Base-by-base conservation (phyloP, 2,329 filamentous ascomycete species). In the Hirsutella rhossiliensis region DNA sequence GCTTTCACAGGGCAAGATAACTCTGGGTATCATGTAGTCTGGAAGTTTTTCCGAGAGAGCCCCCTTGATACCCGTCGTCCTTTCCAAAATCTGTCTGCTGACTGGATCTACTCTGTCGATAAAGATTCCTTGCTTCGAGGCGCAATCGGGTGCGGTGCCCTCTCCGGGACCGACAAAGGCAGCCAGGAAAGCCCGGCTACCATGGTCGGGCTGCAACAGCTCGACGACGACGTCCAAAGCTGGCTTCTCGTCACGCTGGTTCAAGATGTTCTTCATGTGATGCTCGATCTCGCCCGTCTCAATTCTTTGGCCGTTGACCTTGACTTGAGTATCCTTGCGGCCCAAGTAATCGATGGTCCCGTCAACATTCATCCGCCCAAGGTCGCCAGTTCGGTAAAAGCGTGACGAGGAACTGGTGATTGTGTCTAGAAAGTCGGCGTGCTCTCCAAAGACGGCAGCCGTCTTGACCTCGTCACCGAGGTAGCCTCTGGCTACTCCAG, bases 201-300 rank as follows among this genome's bases (percentile, higher is more conserved):
- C 31, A 5, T 45, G 27, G 1, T 5, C n/a, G 11, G 43, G 43
- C 31, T 36, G 20, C 15, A 45, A 20, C 31, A 42, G 18, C 18
- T 45, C 43, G 8, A 41, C 38, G 8, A 45, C 23, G 15, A 30
- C 30, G 12, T 45, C 38, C 11, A 38, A n/a, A 15, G 11, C 34
- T 2, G 9, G 19, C 11, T 11, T 11, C 7, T 20, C 34, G 23
- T 42, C 23, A 28, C 15, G 19, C 3, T 23, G 15, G 13, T 31
- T 37, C n/a, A 40, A 11, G 15, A 12, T 29, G 17, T 15, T 19
- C 23, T 38, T 40, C 7, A 42, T 19, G 6, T 45, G 43, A 28
- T 45, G 43, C 39, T 45, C 43, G 7, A 45, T 37, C 32, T 45
- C 43, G 2, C 38, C 43, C 31, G 41, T 18, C 18, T 45, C 43